Percentiles rank a stretch among this genome's conserved stretches.
Evolutionary conservation across 2,329 filamentous ascomycete genomes (phyloP).

Genomic region (Xylaria arbuscula): DNA sequence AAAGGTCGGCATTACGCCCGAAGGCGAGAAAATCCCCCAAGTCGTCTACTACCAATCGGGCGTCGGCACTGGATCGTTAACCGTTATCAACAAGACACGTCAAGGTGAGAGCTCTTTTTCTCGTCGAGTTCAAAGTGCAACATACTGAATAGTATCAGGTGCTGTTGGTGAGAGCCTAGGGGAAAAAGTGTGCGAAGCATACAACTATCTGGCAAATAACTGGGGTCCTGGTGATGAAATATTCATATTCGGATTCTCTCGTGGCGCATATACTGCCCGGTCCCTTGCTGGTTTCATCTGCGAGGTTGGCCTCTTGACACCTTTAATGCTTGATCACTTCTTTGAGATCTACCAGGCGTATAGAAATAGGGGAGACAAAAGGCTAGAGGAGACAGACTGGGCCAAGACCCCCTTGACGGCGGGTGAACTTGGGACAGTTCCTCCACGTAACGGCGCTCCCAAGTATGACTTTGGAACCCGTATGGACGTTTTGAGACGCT

Average conservation of each 20-base stretch:
- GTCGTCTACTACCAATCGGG: slow-evolving; percentile 24
- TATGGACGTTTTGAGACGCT: neutral
- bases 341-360: slow-evolving; percentile 17
- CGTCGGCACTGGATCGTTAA: slow-evolving; percentile 23
- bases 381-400: slow-evolving; percentile 3
- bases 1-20: slow-evolving; percentile 10
- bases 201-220: slow-evolving; percentile 25
- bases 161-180: slow-evolving; percentile 21
- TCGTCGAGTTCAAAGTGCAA: neutral
- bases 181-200: slow-evolving; percentile 26
- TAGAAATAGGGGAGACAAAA: slow-evolving; percentile 19
- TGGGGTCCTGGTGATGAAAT: slow-evolving; percentile 27
- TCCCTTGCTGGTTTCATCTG: slow-evolving; percentile 21
- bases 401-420: slow-evolving; percentile 4
- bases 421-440: slow-evolving; percentile 21
- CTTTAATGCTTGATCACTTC: slow-evolving; percentile 18
- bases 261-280: slow-evolving; percentile 31
- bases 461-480: slow-evolving; percentile 16
- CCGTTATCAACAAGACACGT: slow-evolving; percentile 10
- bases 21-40: slow-evolving; percentile 17
- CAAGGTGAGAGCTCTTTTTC: slow-evolving; percentile 15
- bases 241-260: slow-evolving; percentile 29
- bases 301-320: slow-evolving; percentile 23
- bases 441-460: slow-evolving; percentile 4
- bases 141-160: neutral